Evolutionary conservation across 2,329 filamentous ascomycete species (phyloP), one percentile per base, ranked within the genome.

Genomic region (Neofusicoccum parvum): DNA sequence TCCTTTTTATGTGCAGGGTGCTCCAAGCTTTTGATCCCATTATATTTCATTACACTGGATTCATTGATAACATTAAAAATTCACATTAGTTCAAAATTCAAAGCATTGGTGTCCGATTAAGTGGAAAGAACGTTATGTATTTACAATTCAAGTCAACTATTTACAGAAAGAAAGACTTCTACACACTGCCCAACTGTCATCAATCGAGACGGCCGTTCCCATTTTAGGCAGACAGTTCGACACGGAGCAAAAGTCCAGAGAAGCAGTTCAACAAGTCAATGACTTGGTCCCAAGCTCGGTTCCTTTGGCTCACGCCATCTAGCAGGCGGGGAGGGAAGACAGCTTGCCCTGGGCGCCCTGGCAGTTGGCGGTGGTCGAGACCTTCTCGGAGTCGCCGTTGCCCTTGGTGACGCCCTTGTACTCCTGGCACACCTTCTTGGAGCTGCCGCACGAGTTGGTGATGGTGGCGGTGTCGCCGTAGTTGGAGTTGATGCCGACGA

Each of bases 391-490:
- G 17, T 23, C 10, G 17, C 66, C 65, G 23, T 14, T 45, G 41
- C 54, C 54, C 54, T 59, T 59, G 54, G 23, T 46, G 27, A 59
- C 54, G 14, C 70, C 70, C 67, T 70, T 69, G 68, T 71, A 72
- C 41, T 71, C 69, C 34, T 59, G 50, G 68, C 72, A 73, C 15
- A 73, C 71, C 6, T 58, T 62, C 50, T 70, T 69, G 15, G 63
- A 56, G 3, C 65, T 71, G 14, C 50, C 64, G 53, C 76, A 78
- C 10, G 78, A 77, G 67, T 80, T 80, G 65, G 74, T 78, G 67
- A 82, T 76, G 5, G 70, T 78, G 59, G 80, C 80, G 0, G 77
- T 79, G 68, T 82, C 80, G 20, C 80, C 81, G 62, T 79, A 82
- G 76, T 83, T 84, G 54, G 74, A 74, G 74, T 83, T 83, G 69